phyloP scores from a whole-genome alignment of 441 rosid genomes.

The Biscutella laevigata region DNA sequence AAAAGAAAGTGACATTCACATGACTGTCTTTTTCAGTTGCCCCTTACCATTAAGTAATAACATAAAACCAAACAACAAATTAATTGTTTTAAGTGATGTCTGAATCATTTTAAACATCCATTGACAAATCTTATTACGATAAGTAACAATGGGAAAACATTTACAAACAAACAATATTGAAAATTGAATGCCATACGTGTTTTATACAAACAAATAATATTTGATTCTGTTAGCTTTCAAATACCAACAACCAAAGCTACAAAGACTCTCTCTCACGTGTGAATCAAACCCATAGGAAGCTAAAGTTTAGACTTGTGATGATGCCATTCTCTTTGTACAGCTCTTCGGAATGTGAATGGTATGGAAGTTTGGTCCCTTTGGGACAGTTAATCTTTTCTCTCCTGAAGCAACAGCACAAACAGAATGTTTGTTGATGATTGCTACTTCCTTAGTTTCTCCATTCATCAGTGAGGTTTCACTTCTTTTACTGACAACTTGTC shows the following conservation, averaged over 20 bases:
- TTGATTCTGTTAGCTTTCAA: no score
- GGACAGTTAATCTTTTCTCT: constrained; percentile 25
- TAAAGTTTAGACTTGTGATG: no score
- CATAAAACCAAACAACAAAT: no score
- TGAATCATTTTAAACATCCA: no score
- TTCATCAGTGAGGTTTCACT: neutral
- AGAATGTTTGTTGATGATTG: constrained; percentile 12
- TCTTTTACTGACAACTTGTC: constrained; percentile 2
- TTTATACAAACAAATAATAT: no score
- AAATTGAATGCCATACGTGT: no score
- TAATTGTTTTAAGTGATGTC: no score
- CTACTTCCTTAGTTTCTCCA: constrained; percentile 14
- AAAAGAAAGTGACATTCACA: constrained; percentile 24
- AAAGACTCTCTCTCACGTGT: constrained; percentile 11
- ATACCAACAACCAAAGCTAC: neutral
- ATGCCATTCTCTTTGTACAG: constrained; percentile 20
- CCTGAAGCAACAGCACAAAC: constrained; percentile 18
- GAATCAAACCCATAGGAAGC: no score
- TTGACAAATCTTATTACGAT: no score
- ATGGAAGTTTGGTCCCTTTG: constrained; percentile 29
- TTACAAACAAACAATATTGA: no score
- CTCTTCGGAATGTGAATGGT: constrained; percentile 21
- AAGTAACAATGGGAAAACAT: no score
- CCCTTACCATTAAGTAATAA: no score
- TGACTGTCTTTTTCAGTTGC: constrained; percentile 16